Percentiles rank a stretch among this genome's conserved stretches.
Evolutionary conservation across 805 yeast species (phyloP).

Genomic region (Metschnikowia borealis): DNA sequence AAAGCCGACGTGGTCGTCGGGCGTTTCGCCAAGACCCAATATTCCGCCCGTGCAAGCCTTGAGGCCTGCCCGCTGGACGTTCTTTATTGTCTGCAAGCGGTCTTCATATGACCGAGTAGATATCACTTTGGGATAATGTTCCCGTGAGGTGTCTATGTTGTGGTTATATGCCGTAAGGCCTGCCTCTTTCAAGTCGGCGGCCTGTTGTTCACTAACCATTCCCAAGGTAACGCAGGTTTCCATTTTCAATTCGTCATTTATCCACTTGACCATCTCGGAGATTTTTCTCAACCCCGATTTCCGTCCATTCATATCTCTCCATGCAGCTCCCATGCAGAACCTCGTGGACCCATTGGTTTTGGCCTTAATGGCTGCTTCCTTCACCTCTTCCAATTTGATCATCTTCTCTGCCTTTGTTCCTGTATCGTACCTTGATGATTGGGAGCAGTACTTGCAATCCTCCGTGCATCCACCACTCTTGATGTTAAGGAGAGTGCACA

Average conservation of each 20-base stretch:
- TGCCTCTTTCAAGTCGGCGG: constrained; percentile 53
- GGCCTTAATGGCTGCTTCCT: constrained; percentile 61
- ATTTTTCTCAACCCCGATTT: constrained; percentile 62
- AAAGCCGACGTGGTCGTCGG: constrained; percentile 66
- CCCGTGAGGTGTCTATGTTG: constrained; percentile 75
- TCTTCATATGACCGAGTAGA: constrained; percentile 71
- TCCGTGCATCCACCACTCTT: constrained; percentile 82
- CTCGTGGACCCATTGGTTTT: constrained; percentile 69
- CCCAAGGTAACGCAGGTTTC: constrained; percentile 81
- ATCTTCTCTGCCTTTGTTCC: constrained; percentile 69
- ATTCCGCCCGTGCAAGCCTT: constrained; percentile 79
- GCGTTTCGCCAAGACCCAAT: constrained; percentile 72
- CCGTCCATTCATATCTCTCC: constrained; percentile 82
- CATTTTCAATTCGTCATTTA: constrained; percentile 58
- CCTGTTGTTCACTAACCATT: constrained; percentile 68
- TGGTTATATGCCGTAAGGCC: constrained; percentile 83
- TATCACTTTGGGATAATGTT: constrained; percentile 69
- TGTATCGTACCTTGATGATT: constrained; percentile 63
- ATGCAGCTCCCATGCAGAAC: constrained; percentile 84
- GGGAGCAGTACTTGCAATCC: constrained; percentile 80
- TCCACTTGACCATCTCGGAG: constrained; percentile 58
- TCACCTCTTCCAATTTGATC: constrained; percentile 57
- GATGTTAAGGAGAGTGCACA: constrained; percentile 71
- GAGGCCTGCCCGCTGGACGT: constrained; percentile 60
- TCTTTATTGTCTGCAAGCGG: constrained; percentile 59